A percentile compares a stretch with the other conserved stretches of the same genome.
These are phyloP conservation scores for Annulohypoxylon nitens DNA, from an alignment of 495 filamentous ascomycete genomes.

Conservation along the genomic window DNA sequence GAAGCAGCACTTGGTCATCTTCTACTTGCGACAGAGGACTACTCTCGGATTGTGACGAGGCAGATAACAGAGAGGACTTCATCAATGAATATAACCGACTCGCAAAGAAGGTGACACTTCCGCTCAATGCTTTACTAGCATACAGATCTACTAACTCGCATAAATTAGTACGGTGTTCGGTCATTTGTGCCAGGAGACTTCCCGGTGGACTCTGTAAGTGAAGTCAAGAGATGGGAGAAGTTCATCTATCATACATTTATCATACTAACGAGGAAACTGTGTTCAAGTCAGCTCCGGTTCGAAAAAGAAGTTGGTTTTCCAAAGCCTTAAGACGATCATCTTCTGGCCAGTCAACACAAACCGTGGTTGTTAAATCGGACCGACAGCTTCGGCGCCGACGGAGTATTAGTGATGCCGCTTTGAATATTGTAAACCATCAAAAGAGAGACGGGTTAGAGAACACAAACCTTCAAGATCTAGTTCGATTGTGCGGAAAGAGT, in stretches of 20 bases:
- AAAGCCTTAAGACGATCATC: slow-evolving; percentile 46
- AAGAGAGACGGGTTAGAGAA: slow-evolving; percentile 71
- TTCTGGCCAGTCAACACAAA: slow-evolving; percentile 32
- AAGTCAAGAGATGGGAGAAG: neutral
- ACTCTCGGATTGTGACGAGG: slow-evolving; percentile 56
- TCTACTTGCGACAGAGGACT: slow-evolving; percentile 55
- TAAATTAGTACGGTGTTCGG: slow-evolving; percentile 57
- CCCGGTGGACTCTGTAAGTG: slow-evolving; percentile 31
- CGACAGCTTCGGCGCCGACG: slow-evolving; percentile 53
- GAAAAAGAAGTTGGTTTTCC: slow-evolving; percentile 47
- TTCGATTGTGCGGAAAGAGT: slow-evolving; percentile 80
- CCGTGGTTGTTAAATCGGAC: slow-evolving; percentile 31
- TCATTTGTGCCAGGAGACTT: slow-evolving; percentile 49
- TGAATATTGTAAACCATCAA: slow-evolving; percentile 60
- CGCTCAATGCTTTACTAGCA: neutral
- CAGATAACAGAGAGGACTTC: slow-evolving; percentile 58
- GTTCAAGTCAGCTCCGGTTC: slow-evolving; percentile 17
- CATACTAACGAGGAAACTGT: slow-evolving; percentile 3
- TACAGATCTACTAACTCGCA: slow-evolving; percentile 11
- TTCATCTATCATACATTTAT: slow-evolving; percentile 3
- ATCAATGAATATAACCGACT: slow-evolving; percentile 68
- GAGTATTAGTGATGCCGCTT: slow-evolving; percentile 64
- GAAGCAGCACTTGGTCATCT: slow-evolving; percentile 61
- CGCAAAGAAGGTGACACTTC: slow-evolving; percentile 60
- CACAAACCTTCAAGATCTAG: slow-evolving; percentile 71